Percentiles rank a stretch among this genome's conserved stretches.
These are phyloP conservation scores for Alternaria rosae DNA, from an alignment of 2,329 filamentous ascomycete species.

Conservation along the genomic window DNA sequence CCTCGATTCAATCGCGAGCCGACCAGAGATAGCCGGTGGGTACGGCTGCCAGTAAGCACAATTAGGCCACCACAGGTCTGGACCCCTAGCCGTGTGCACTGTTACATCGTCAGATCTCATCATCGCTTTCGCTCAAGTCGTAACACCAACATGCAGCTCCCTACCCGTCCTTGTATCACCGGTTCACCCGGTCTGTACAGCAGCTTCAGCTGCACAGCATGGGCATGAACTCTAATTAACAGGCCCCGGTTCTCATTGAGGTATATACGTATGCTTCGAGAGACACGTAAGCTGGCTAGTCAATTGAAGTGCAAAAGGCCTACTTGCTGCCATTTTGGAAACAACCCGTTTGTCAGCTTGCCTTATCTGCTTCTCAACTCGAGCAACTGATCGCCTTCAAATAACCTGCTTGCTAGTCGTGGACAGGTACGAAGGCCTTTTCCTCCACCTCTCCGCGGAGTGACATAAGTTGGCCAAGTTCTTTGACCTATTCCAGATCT, in stretches of 20 bases:
- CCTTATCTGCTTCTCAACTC: not conserved
- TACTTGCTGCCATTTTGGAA: not conserved
- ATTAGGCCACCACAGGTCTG: not conserved
- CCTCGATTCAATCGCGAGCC: not conserved
- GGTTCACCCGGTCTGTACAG: slow-evolving; percentile 9
- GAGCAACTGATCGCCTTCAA: not conserved
- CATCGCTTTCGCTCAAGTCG: slow-evolving; percentile 1
- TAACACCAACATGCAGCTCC: slow-evolving; percentile 4
- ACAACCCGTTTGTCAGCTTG: not conserved
- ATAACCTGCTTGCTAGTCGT: not conserved
- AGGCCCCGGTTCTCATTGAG: not conserved
- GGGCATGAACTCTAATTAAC: not conserved
- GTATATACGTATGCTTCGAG: not conserved
- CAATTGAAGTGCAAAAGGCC: not conserved
- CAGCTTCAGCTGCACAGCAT: not conserved
- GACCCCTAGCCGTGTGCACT: not conserved
- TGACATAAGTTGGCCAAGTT: not conserved
- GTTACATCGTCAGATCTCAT: slow-evolving; percentile 10
- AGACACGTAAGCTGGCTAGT: not conserved
- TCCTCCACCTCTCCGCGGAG: not conserved
- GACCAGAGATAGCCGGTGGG: not conserved
- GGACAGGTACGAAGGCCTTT: not conserved
- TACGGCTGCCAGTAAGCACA: not conserved
- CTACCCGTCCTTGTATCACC: slow-evolving; percentile 16
- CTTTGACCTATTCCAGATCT: not conserved